Evolutionary conservation across 768 basidiomycete genomes (phyloP), one percentile per base, ranked within the genome.

Genomic region (Albatrellus ellisii): DNA sequence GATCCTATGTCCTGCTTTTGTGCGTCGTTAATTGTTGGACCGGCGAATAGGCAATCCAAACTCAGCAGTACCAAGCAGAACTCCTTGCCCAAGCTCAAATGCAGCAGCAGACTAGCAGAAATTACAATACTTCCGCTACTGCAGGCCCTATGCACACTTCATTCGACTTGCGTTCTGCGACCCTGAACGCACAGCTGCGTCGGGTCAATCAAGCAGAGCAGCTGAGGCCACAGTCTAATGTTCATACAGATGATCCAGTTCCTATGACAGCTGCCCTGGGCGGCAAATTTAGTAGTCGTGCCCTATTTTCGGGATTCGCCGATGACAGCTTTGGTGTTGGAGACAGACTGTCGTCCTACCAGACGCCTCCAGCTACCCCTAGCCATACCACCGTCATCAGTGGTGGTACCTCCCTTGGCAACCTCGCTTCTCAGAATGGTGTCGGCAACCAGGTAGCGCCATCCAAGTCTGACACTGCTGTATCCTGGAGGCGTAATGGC

Each of bases 211-310:
- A 83, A 55, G 74, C 70, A 11, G 83, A 85, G 45, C 73, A 74
- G 42, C 65, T 79, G 33, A 71, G 70, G 37, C 63, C 76, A 28
- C 79, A 77, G 56, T 64, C 79, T 33, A 70, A 74, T 37, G 60
- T 73, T 41, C 52, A 42, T 48, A 52, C 56, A 26, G 74, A 77
- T 35, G 78, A 80, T 32, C 73, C 74, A 45, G 67, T 77, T 39
- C 84, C 85, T 33, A 85, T 86, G 86, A 82, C 84, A 22, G 84
- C 87, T 36, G 69, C 77, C 31, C 66, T 86, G 26, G 79, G 76
- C 32, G 85, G 85, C 35, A 75, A 76, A 47, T 86, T 83, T 46
- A 84, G 83, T 24, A 69, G 75, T 49, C 79, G 86, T 46, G 57
- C 66, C 39, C 59, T 57, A 26, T 52, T 60, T 40, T 67, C 64